Percentiles rank a stretch among this genome's conserved stretches.
These are phyloP conservation scores for Haberlea rhodopensis DNA, from an alignment of 257 asterid species.

Conservation along the genomic window DNA sequence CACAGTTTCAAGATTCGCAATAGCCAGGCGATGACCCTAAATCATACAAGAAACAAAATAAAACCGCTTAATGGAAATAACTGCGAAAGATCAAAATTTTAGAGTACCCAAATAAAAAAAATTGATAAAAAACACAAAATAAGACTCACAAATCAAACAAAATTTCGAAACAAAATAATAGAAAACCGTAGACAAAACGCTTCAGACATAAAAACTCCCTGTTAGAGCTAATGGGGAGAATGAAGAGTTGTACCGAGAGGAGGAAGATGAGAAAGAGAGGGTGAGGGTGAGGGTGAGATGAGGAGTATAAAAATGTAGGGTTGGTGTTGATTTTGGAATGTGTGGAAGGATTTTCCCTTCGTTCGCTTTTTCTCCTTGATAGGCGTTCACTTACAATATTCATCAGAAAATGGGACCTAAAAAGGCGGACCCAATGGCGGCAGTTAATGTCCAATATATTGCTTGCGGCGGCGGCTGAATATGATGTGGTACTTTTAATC, in stretches of 20 bases:
- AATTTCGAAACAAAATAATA: background rate
- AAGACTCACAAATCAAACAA: background rate
- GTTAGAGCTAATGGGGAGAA: background rate
- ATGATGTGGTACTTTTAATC: no score
- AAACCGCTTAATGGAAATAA: slow-evolving; percentile 26
- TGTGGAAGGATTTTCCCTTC: slow-evolving; percentile 34
- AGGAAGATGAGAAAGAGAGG: slow-evolving; percentile 6
- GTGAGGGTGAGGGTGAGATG: slow-evolving; percentile 36
- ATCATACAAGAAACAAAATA: no score
- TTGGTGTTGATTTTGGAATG: slow-evolving; percentile 40
- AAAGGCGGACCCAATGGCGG: no score
- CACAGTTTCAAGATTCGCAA: slow-evolving; percentile 22
- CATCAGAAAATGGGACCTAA: slow-evolving; percentile 25
- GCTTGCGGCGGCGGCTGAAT: no score
- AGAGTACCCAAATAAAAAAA: slow-evolving; percentile 32
- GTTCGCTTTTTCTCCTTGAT: background rate
- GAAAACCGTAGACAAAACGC: slow-evolving; percentile 10
- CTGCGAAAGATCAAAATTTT: slow-evolving; percentile 38
- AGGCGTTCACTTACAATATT: background rate
- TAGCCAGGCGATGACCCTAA: slow-evolving; percentile 6
- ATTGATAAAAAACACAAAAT: slow-evolving; percentile 26
- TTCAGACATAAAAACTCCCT: background rate
- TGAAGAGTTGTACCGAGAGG: slow-evolving; percentile 31
- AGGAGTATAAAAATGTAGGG: slow-evolving; percentile 38
- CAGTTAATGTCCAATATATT: no score